Conservation (phyloP, 1,284 basidiomycete genomes). For the Inonotus obliquus region DNA sequence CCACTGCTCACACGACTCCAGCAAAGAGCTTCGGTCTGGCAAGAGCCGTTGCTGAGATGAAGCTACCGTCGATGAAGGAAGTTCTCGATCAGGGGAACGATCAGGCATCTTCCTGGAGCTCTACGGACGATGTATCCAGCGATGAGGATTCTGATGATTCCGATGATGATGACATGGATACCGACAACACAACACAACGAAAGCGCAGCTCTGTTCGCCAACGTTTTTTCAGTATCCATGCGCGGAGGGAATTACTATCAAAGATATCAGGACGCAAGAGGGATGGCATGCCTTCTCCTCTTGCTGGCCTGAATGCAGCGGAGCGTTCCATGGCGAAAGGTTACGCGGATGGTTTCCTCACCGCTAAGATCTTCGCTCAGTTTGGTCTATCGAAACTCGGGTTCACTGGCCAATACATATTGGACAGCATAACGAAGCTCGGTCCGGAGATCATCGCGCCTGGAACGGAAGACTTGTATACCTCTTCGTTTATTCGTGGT, state of each 20-base stretch:
- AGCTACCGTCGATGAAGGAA: constrained; percentile 17
- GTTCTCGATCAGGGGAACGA: constrained; percentile 13
- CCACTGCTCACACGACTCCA: constrained; percentile 23
- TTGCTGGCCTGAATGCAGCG: constrained; percentile 17
- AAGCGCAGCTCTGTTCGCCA: constrained; percentile 3
- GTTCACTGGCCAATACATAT: constrained; percentile 60
- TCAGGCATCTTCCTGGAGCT: not conserved
- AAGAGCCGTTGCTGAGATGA: constrained; percentile 17
- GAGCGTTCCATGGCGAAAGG: constrained; percentile 38
- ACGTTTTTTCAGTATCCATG: constrained; percentile 15
- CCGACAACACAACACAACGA: not conserved
- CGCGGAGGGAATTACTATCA: constrained; percentile 4
- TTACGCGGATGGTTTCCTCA: constrained; percentile 59
- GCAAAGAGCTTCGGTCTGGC: constrained; percentile 12
- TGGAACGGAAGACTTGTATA: constrained; percentile 42
- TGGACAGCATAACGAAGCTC: constrained; percentile 40
- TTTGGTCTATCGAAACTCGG: constrained; percentile 56
- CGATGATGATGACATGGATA: not conserved
- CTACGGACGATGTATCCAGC: constrained; percentile 8
- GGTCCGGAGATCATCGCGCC: constrained; percentile 33
- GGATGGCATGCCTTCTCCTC: constrained; percentile 2
- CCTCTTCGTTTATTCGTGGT: constrained; percentile 42
- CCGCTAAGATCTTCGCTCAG: constrained; percentile 57
- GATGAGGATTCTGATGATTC: no score
- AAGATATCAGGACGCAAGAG: constrained; percentile 2